Base-by-base conservation (phyloP, 176 grass and related monocot genomes). In the Oryza rufipogon region DNA sequence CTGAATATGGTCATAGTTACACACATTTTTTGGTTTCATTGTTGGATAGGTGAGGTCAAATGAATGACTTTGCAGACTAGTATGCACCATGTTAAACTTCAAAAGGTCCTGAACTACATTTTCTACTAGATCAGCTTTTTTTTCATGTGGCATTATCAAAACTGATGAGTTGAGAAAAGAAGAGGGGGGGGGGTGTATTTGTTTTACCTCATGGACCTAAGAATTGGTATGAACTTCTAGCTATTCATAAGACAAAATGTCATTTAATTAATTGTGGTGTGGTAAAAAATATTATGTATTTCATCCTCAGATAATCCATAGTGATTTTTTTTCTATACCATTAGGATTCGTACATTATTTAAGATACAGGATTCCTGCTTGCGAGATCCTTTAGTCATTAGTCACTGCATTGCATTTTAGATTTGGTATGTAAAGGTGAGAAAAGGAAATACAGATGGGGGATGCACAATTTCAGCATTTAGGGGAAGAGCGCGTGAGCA, bases 241-340 rank as follows among this genome's bases (percentile, higher is more conserved):
- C 30, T 0, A 89, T 77, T 56, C 44, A n/a, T 72, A 41, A 41
- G 39, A 83, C 30, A 32, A 11, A 28, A 74, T 68, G 45, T 15
- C 34, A n/a, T 22, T 33, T 78, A 30, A 63, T 68, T 68, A 8
- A 8, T 7, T 41, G 39, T 41, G 39, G 39, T 41, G 1, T 8
- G 39, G 2, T 2, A 1, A 41, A 41, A 52, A 42, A 64, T 8
- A 65, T 58, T 19, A 72, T 66, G 2, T 70, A 33, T 36, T 45
- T 70, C 9, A 34, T 73, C 1, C 20, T 28, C 17, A 74, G 25
- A 45, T 34, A 61, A 30, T 32, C 30, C 30, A 72, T 34, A 39
- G 20, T 58, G 64, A 45, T 77, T 77, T 77, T 68, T 13, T 84
- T 46, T 34, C 9, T 32, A 16, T 44, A 0, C 10, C 15, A 25